Evolutionary conservation across 163 green algal genomes (phyloP), one percentile per base, ranked within the genome.

Genomic region (Coccomyxa subellipsoidea): DNA sequence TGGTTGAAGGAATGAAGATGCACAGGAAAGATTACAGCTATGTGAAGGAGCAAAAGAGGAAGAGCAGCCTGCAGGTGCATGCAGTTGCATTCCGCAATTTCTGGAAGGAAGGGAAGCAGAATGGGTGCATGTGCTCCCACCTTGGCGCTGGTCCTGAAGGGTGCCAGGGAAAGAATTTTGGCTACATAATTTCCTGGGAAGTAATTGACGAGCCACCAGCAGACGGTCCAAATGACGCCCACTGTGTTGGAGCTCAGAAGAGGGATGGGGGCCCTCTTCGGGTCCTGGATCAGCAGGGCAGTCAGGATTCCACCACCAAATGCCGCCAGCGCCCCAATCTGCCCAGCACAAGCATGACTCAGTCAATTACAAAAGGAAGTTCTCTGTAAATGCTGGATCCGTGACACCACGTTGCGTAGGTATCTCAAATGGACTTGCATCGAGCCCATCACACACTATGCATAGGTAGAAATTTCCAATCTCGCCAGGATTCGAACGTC

Each of bases 191-290:
- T 76, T 1, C 39, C 38, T 34, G 83, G 83, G 23, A 38, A 82
- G 59, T 84, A 87, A 0, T 59, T 87, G 39, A 84, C 76, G 1
- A 80, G 66, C 84, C 84, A 87, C 84, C 84, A 87, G 66, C 80
- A 85, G 15, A 79, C 18, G n/a, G 84, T 85, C 84, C 84, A 87
- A 0, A 78, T 80, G 15, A 87, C 6, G 35, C 84, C 84, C 29
- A 87, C 2, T 27, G 69, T 83, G 53, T 87, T 87, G 54, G 76
- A 47, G 6, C 21, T 12, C 34, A 87, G 82, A 29, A 87, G 80
- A 0, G 80, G 79, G 32, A 87, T 81, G 9, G 80, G 75, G 18
- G 80, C 84, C 10, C 59, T 59, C 21, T 80, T 66, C 4, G 83
- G 79, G 10, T 84, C 70, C 66, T 84, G 79, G 54, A 87, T 76